Conservation (phyloP, 2,329 filamentous ascomycete species). For the Arthrocladium fulminans region DNA sequence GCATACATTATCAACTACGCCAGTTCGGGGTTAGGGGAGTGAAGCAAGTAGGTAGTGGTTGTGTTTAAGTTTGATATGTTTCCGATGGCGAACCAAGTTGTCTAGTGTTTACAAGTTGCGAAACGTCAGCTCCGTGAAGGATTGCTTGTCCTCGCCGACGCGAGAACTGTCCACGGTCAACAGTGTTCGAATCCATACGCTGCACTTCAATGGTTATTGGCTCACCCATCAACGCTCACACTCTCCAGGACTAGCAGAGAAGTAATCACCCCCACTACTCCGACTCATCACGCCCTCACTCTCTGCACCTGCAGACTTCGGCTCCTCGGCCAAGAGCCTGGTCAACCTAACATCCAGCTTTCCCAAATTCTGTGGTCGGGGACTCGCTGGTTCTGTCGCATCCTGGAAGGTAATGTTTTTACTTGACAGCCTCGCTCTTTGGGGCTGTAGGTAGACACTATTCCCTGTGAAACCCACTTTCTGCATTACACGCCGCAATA, state of each 20-base stretch:
- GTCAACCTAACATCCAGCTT: constrained; percentile 5
- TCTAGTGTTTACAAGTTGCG: no score
- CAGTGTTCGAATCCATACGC: no score
- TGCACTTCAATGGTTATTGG: no score
- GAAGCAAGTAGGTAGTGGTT: no score
- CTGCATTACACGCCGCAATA: constrained; percentile 46
- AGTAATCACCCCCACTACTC: constrained; percentile 17
- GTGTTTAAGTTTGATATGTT: no score
- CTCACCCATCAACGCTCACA: no score
- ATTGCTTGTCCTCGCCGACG: no score
- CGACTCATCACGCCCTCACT: constrained; percentile 9
- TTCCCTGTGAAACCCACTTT: constrained; percentile 27
- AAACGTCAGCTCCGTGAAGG: no score
- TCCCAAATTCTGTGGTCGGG: constrained; percentile 1
- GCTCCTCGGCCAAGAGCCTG: constrained; percentile 6
- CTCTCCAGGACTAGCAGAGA: constrained; percentile 16
- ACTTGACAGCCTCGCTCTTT: constrained; percentile 7
- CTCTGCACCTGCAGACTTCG: constrained; percentile 8
- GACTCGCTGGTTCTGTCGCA: not conserved
- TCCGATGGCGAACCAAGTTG: no score
- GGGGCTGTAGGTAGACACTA: constrained; percentile 6
- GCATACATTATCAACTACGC: no score
- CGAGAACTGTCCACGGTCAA: no score
- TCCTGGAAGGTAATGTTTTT: constrained; percentile 5
- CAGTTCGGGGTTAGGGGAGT: no score